A percentile compares a stretch with the other conserved stretches of the same genome.
Evolutionary conservation across 257 asterid species (phyloP).

Genomic region (Schizonepeta tenuifolia): DNA sequence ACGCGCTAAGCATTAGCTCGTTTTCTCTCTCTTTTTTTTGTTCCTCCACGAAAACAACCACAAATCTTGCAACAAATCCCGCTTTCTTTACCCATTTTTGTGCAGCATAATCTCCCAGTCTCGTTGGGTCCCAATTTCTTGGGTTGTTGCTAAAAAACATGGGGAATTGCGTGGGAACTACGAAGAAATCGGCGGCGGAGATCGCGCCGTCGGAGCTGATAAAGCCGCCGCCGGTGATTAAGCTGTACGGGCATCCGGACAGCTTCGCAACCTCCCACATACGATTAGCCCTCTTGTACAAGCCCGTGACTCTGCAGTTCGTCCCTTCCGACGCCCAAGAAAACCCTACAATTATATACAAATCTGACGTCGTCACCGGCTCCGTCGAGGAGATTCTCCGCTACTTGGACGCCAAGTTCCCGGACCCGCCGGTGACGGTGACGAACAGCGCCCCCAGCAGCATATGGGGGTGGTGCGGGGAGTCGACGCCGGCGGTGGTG

Average conservation of each 20-base stretch:
- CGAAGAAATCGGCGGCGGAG: conserved; percentile 71
- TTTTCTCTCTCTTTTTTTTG: not conserved
- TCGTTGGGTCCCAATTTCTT: not conserved
- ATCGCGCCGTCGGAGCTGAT: conserved; percentile 75
- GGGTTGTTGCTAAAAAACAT: conserved; percentile 29
- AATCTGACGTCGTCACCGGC: conserved; percentile 81
- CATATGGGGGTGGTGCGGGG: conserved; percentile 79
- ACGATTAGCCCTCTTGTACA: conserved; percentile 77
- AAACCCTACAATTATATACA: conserved; percentile 63
- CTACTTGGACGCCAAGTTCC: conserved; percentile 80
- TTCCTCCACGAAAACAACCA: not conserved
- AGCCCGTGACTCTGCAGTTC: conserved; percentile 71
- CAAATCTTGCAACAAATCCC: conserved; percentile 26
- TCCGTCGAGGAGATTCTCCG: conserved; percentile 65
- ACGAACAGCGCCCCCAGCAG: conserved; percentile 32
- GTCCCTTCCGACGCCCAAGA: conserved; percentile 61
- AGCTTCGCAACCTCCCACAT: conserved; percentile 74
- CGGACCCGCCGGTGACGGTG: conserved; percentile 64
- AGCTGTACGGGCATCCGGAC: conserved; percentile 74
- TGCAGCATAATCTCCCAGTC: not conserved
- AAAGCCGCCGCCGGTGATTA: conserved; percentile 57
- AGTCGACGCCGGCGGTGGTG: conserved; percentile 83
- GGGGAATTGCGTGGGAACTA: conserved; percentile 71
- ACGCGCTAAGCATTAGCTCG: conserved; percentile 31
- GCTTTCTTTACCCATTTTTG: not conserved